Evolutionary conservation across 768 basidiomycete genomes (phyloP).

Genomic region (Panellus pusillus): DNA sequence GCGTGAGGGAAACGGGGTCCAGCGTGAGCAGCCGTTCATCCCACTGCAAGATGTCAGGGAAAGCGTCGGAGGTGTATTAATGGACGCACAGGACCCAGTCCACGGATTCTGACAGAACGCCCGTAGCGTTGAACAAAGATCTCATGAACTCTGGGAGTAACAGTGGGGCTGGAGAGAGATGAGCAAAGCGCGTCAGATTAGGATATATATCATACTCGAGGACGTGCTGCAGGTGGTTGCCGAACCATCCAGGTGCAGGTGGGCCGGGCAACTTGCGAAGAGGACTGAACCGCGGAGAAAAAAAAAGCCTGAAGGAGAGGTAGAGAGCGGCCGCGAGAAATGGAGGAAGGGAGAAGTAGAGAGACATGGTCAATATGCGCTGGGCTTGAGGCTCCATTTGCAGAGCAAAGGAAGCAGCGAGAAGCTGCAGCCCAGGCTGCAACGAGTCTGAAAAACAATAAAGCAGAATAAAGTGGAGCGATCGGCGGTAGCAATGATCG

Average conservation of each 20-base stretch:
- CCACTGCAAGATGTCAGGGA: slow-evolving; percentile 46
- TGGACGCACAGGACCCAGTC: slow-evolving; percentile 64
- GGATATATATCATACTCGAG: slow-evolving; percentile 50
- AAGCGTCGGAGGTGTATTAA: background rate
- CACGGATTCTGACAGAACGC: slow-evolving; percentile 66
- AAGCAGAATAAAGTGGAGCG: background rate
- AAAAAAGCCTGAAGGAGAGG: slow-evolving; percentile 31
- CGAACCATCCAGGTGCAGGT: slow-evolving; percentile 47
- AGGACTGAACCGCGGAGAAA: slow-evolving; percentile 42
- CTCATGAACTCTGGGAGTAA: slow-evolving; percentile 56
- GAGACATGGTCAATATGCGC: slow-evolving; percentile 15
- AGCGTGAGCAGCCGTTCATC: slow-evolving; percentile 78
- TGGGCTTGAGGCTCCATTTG: no score
- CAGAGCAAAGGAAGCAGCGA: no score
- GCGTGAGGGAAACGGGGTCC: slow-evolving; percentile 72
- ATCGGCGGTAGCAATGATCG: background rate
- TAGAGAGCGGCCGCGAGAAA: slow-evolving; percentile 21
- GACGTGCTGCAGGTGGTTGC: slow-evolving; percentile 53
- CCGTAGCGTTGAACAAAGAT: slow-evolving; percentile 60
- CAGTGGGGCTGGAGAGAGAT: slow-evolving; percentile 43
- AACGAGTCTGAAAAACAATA: background rate
- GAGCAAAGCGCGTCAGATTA: background rate
- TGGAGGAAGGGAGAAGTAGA: slow-evolving; percentile 5
- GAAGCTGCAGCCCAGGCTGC: no score
- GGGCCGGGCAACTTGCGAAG: slow-evolving; percentile 63